Base-by-base conservation (phyloP, 441 rosid genomes). In the Omphalea diandra region DNA sequence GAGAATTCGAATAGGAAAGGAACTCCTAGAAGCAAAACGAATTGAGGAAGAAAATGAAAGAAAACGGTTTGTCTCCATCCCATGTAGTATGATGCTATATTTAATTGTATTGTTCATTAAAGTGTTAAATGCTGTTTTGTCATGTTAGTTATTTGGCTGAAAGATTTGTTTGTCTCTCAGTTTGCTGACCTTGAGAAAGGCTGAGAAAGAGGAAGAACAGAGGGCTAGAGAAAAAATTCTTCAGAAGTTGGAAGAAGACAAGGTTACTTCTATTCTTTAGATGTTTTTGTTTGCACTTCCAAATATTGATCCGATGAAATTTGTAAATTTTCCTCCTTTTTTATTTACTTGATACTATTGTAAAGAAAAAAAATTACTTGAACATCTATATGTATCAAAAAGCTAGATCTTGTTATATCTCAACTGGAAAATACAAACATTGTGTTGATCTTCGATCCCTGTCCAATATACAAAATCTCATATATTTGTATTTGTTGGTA, bases 181-280 rank as follows among this genome's bases (percentile, higher is more conserved):
- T 77, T 68, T 93, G 70, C 22, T 90, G 75, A 90, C 93, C 71
- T 46, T 85, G 76, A 90, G 94, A 56, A 93, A 93, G 90, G 99
- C 98, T 18, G 97, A 95, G 85, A 95, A 95, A 79, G 97, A 88
- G 73, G 99, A 95, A 76, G 98, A 93, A 82, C 85, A 47, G 84
- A 83, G 86, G 74, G 98, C 98, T 27, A 87, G 98, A 77, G 98
- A 95, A 76, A 93, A 83, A 81, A 93, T 95, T 82, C 95, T 96
- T 74, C 98, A 90, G 79, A 95, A 95, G 70, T 75, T 95, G 84
- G 97, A 88, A 82, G 99, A 95, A 82, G 99, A 95, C 86, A 92
- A 85, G 91, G 98, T 94, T 64, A 56, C 35, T 49, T 14, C 56
- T 61, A 26, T 44, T 18, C 46, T 47, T 12, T 75, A 67, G 59